Base-by-base conservation (phyloP, 768 basidiomycete genomes). In the Cystoderma amianthinum region DNA sequence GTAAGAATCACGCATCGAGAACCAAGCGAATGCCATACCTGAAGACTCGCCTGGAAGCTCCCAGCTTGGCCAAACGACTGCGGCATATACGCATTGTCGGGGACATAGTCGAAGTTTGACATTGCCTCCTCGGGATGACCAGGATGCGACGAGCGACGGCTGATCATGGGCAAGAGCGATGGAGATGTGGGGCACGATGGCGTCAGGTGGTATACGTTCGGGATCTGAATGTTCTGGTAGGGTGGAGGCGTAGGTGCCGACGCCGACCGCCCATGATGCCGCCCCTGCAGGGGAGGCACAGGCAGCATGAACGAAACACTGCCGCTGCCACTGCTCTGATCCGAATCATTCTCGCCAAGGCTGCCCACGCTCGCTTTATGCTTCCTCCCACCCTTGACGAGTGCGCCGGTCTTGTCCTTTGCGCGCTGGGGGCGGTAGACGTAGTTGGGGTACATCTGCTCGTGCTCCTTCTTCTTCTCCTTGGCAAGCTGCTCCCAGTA, bases 381-480 rank as follows among this genome's bases (percentile, higher is more conserved):
- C 49, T 69, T 15, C 28, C 9, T 30, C 10, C 28, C 28, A 17
- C n/a, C 16, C 18, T n/a, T n/a, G 12, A 16, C 34, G 9, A 9
- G 9, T 7, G 17, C 69, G 19, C 68, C 70, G 54, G 76, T 80
- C 61, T 69, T 71, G 50, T 77, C 73, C 59, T 72, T 74, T 32
- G 67, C 60, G 39, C 83, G 69, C 60, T 85, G 82, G 0, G 85
- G 85, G 6, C 84, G 80, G 55, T 86, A 87, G 20, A 86, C 83
- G 59, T 87, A 87, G 59, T 32, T 40, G n/a, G 39, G 39, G 28
- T 40, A 81, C 67, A 78, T 65, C 55, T 68, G 64, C 64, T 82
- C 81, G 60, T 86, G 82, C 65, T 87, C 83, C 65, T 75, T 77
- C 71, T 86, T 85, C 67, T 79, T 81, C 61, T 81, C 79, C 69